Conservation (phyloP, 2,329 filamentous ascomycete species). For the Alternaria sp. region DNA sequence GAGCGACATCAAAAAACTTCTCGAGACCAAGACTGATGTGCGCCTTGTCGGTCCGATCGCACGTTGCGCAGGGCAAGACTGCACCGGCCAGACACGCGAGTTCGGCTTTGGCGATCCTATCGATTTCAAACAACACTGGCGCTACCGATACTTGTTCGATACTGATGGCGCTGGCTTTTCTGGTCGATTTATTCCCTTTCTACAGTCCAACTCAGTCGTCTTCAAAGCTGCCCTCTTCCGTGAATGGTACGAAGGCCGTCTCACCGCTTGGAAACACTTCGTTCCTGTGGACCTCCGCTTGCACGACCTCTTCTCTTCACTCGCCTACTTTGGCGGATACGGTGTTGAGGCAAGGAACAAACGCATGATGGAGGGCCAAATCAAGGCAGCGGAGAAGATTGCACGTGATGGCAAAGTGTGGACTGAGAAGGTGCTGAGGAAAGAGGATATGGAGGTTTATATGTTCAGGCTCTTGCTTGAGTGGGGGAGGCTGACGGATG, state of each 20-base stretch:
- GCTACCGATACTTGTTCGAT: conserved; percentile 75
- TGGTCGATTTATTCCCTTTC: conserved; percentile 69
- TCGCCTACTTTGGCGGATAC: conserved; percentile 71
- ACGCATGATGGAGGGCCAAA: conserved; percentile 36
- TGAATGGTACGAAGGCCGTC: conserved; percentile 80
- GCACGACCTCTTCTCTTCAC: conserved; percentile 75
- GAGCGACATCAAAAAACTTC: conserved; percentile 62
- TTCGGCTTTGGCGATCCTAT: conserved; percentile 58
- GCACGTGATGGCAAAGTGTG: conserved; percentile 44
- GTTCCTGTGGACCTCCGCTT: conserved; percentile 79
- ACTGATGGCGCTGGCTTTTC: conserved; percentile 75
- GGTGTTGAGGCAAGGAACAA: conserved; percentile 35
- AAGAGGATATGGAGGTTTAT: conserved; percentile 78
- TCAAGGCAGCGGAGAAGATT: conserved; percentile 45
- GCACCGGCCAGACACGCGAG: conserved; percentile 62
- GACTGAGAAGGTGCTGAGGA: conserved; percentile 48
- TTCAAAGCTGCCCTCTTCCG: conserved; percentile 77
- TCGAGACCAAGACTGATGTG: conserved; percentile 63
- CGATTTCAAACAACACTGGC: conserved; percentile 67
- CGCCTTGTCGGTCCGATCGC: conserved; percentile 67
- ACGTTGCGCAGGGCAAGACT: conserved; percentile 65
- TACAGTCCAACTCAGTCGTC: conserved; percentile 73
- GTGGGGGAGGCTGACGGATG: conserved; percentile 60
- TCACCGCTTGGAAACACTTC: conserved; percentile 82
- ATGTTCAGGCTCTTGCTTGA: conserved; percentile 80